Evolutionary conservation across 768 basidiomycete genomes (phyloP), one percentile per base, ranked within the genome.

Genomic region (Serendipita sp.): DNA sequence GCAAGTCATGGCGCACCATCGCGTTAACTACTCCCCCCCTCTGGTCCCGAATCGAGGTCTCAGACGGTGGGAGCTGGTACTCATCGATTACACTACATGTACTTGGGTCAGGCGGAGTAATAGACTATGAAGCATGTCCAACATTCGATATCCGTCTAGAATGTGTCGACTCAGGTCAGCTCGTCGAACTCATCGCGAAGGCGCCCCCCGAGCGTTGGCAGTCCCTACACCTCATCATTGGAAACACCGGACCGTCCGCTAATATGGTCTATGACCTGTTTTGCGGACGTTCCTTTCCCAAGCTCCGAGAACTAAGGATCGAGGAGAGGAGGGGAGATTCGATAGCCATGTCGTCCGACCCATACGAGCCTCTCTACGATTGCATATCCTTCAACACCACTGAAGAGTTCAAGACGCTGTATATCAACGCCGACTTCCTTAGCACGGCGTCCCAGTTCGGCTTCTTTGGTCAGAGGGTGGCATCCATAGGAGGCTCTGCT

Each of bases 361-460:
- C 55, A n/a, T 60, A 60, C 33, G 16, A 23, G 33, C 16, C 55
- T 31, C 33, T 60, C 16, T 60, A 60, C 29, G 27, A 60, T 29
- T 60, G 27, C 55, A 27, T 60, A n/a, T 31, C 16, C 36, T 60
- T 60, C 55, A 60, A 23, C n/a, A 37, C 55, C 29, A 60, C 36
- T 10, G 8, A 50, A 18, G 16, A 36, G 16, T 37, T 60, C 27
- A 31, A 60, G 31, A 60, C 27, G 10, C 16, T 60, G 5, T 29
- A 60, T 34, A 60, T 60, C 55, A 60, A 60, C 55, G 27, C 55
- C n/a, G 55, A 60, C 18, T 8, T 60, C 29, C 23, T n/a, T n/a
- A 34, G 55, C 8, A 36, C 16, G 31, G 55, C 55, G 27, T 37
- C 55, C 8, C 27, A 27, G 34, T 60, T 29, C 34, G 55, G 55